Evolutionary conservation across 2,329 filamentous ascomycete genomes (phyloP).

Genomic region (Talaromyces sp.): DNA sequence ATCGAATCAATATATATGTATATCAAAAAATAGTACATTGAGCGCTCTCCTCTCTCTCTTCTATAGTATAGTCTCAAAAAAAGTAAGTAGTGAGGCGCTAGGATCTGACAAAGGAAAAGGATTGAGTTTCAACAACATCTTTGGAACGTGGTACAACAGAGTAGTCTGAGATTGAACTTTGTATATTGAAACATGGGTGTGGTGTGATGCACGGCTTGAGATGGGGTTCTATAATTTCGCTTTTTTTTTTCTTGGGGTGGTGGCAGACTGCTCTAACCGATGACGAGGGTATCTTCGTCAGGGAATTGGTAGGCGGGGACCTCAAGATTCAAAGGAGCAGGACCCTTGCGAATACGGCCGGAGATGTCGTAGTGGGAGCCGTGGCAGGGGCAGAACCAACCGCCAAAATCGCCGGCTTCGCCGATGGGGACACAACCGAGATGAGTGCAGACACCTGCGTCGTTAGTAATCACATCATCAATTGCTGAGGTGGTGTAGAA

Average conservation of each 20-base stretch:
- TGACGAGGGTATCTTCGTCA: slow-evolving; percentile 80
- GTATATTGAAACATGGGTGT: slow-evolving; percentile 15
- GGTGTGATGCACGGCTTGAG: not conserved
- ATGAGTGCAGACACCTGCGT: slow-evolving; percentile 94
- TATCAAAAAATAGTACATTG: slow-evolving; percentile 14
- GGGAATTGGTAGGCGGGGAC: slow-evolving; percentile 90
- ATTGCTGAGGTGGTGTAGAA: no score
- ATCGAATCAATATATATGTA: not conserved
- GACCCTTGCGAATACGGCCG: slow-evolving; percentile 94
- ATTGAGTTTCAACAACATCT: not conserved
- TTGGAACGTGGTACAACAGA: not conserved
- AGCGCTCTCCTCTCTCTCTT: slow-evolving; percentile 8
- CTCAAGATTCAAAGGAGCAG: slow-evolving; percentile 95
- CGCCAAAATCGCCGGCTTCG: slow-evolving; percentile 95
- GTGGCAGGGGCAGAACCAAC: slow-evolving; percentile 99
- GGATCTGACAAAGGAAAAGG: slow-evolving; percentile 5
- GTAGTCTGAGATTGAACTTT: not conserved
- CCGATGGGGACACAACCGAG: slow-evolving; percentile 98
- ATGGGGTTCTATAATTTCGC: slow-evolving; percentile 1
- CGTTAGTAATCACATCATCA: not conserved
- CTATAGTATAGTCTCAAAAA: not conserved
- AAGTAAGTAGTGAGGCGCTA: slow-evolving; percentile 1
- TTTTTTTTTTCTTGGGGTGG: slow-evolving; percentile 1
- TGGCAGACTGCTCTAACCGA: slow-evolving; percentile 66
- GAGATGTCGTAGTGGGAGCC: slow-evolving; percentile 99